phyloP scores from a whole-genome alignment of 2,329 filamentous ascomycete genomes.

The Fonsecaea pedrosoi region DNA sequence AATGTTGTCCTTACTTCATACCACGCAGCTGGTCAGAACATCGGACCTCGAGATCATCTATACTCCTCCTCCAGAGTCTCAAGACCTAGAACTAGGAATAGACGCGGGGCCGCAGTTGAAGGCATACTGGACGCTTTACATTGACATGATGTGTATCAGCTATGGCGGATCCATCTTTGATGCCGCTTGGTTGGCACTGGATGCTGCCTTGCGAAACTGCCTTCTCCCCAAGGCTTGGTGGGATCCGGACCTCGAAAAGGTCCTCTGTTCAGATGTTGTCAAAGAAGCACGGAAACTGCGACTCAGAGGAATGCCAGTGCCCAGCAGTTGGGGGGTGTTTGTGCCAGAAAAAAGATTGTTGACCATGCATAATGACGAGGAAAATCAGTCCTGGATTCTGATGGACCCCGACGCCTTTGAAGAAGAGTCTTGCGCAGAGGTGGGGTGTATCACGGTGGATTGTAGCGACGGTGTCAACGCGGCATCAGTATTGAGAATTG shows the following conservation, averaged over 20 bases:
- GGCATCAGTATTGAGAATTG: constrained; percentile 68
- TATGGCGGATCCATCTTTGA: constrained; percentile 79
- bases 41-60: constrained; percentile 77
- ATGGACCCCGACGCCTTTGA: constrained; percentile 90
- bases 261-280: constrained; percentile 73
- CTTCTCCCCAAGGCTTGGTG: constrained; percentile 79
- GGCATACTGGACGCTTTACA: constrained; percentile 93
- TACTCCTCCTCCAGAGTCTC: constrained; percentile 50
- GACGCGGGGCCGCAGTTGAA: constrained; percentile 65
- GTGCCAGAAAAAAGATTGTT: constrained; percentile 64
- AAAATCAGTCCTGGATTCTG: constrained; percentile 71
- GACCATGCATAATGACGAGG: constrained; percentile 47
- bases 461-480: constrained; percentile 58
- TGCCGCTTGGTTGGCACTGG: constrained; percentile 81
- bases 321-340: constrained; percentile 81
- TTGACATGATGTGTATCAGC: constrained; percentile 93
- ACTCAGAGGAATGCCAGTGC: constrained; percentile 72
- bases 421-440: constrained; percentile 82
- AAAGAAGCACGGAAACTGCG: constrained; percentile 62
- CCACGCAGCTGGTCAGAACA: constrained; percentile 69
- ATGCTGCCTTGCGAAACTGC: constrained; percentile 81
- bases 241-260: constrained; percentile 79
- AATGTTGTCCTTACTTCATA: constrained; percentile 77
- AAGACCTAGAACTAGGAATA: constrained; percentile 45
- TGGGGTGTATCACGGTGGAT: constrained; percentile 83